Evolutionary conservation across 495 filamentous ascomycete genomes (phyloP).

Genomic region (Tuber microsphaerosporum): DNA sequence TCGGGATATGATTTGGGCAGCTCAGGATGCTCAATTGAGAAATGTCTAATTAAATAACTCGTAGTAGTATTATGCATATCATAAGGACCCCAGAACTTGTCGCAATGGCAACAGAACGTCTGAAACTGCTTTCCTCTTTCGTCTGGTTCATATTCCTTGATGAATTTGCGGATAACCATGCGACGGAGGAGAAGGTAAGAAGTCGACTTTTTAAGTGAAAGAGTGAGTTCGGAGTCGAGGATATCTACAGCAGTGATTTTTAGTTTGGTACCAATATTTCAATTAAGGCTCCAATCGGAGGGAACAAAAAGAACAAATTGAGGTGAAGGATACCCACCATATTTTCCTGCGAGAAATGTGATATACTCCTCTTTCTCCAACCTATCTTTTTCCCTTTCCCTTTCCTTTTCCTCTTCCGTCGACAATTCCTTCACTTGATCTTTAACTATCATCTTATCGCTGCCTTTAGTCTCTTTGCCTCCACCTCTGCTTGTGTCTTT

Average conservation of each 20-base stretch:
- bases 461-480: background rate
- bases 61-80: slow-evolving; percentile 2
- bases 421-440: background rate
- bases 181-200: background rate
- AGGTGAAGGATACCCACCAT: background rate
- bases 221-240: background rate
- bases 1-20: background rate
- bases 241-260: background rate
- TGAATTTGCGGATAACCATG: background rate
- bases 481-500: background rate
- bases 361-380: background rate
- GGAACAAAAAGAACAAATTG: background rate
- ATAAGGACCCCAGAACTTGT: background rate
- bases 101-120: slow-evolving; percentile 1
- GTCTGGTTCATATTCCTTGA: background rate
- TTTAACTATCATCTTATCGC: background rate
- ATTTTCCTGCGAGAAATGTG: background rate
- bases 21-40: background rate
- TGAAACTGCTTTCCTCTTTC: background rate
- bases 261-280: background rate
- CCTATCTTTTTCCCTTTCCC: background rate
- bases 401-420: background rate
- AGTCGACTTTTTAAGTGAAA: background rate
- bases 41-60: background rate
- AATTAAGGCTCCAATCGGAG: background rate